phyloP scores from a whole-genome alignment of 768 basidiomycete genomes.

The Amanita jacksonii region DNA sequence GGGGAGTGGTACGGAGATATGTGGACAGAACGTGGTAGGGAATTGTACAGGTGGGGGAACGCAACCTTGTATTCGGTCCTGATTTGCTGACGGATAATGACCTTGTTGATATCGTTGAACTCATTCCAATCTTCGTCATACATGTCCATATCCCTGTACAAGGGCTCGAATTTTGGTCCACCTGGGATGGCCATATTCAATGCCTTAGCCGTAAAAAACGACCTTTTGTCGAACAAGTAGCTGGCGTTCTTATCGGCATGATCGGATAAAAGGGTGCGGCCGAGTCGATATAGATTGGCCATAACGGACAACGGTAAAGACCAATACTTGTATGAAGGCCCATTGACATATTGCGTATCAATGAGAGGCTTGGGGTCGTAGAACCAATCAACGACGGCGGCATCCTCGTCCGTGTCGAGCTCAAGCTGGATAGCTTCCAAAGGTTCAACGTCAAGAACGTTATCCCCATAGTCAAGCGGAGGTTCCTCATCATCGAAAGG shows the following conservation, averaged over 20 bases:
- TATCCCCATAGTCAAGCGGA: conserved; percentile 98
- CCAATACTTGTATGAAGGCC: conserved; percentile 90
- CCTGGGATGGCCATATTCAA: conserved; percentile 96
- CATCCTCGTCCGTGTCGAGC: conserved; percentile 85
- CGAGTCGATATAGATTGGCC: conserved; percentile 94
- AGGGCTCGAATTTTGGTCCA: conserved; percentile 96
- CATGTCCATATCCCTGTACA: conserved; percentile 93
- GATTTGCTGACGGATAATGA: conserved; percentile 98
- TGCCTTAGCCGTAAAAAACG: conserved; percentile 98
- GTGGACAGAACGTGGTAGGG: conserved; percentile 87
- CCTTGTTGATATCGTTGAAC: conserved; percentile 99
- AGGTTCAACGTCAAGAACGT: conserved; percentile 95
- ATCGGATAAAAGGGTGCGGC: conserved; percentile 88
- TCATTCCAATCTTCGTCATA: conserved; percentile 99
- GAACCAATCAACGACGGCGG: conserved; percentile 93
- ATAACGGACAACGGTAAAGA: conserved; percentile 87
- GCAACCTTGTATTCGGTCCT: conserved; percentile 99
- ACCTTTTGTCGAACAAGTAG: conserved; percentile 95
- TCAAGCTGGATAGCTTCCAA: conserved; percentile 97
- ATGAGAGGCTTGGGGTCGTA: conserved; percentile 94
- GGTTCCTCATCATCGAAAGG: conserved; percentile 99
- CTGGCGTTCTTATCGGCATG: conserved; percentile 83
- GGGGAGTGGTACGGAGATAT: conserved; percentile 88
- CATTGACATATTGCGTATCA: conserved; percentile 81
- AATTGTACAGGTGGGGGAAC: conserved; percentile 98